A percentile compares a stretch with the other conserved stretches of the same genome.
phyloP scores from a whole-genome alignment of 1,284 basidiomycete species.

The Pholiota adiposa region DNA sequence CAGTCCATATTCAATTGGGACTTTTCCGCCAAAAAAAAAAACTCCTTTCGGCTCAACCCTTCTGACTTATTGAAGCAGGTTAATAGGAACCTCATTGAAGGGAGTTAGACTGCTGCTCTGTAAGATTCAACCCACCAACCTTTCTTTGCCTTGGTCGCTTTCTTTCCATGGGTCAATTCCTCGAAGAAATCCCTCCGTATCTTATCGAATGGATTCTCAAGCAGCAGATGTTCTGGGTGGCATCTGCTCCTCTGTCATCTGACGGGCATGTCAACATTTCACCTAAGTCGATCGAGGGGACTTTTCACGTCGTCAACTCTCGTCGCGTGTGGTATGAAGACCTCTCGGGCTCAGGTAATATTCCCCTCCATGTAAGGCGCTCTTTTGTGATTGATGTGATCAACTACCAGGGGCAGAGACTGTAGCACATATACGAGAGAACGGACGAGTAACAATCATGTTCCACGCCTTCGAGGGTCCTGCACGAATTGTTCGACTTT shows the following conservation, averaged over 20 bases:
- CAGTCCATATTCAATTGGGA: conserved; percentile 4
- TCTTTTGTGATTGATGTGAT: neutral
- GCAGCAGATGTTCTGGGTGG: conserved; percentile 65
- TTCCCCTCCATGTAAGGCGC: neutral
- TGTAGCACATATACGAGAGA: conserved; percentile 62
- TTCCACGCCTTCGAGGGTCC: conserved; percentile 62
- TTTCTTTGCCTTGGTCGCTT: neutral
- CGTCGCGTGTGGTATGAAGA: conserved; percentile 64
- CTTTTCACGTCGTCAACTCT: conserved; percentile 54
- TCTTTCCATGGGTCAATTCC: conserved; percentile 37
- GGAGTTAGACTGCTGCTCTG: conserved; percentile 1
- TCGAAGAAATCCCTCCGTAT: conserved; percentile 48
- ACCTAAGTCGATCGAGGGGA: conserved; percentile 51
- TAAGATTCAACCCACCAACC: neutral
- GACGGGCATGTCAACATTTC: conserved; percentile 60
- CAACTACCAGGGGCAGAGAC: conserved; percentile 54
- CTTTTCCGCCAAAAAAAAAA: conserved; percentile 5
- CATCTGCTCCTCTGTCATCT: conserved; percentile 50
- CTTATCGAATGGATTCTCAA: conserved; percentile 52
- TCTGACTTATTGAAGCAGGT: conserved; percentile 1
- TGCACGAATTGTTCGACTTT: conserved; percentile 53
- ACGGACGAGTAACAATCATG: conserved; percentile 57
- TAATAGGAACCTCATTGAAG: neutral
- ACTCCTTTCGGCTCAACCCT: conserved; percentile 7
- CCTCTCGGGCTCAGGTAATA: conserved; percentile 57